Conservation (phyloP, 208 protist genomes). For the Acanthamoeba royreba region DNA sequence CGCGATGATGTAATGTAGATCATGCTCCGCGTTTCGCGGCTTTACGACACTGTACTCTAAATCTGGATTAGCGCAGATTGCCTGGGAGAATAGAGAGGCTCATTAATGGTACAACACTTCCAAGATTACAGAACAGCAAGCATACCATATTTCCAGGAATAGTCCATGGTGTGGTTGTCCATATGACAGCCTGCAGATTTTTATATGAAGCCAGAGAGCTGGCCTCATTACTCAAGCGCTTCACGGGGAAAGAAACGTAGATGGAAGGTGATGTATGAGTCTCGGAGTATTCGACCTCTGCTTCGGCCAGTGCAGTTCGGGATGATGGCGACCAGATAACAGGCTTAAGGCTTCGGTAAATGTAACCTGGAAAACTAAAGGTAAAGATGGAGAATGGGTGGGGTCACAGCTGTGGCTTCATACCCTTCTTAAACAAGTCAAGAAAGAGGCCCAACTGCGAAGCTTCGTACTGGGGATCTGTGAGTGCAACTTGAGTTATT, state of each 20-base stretch:
- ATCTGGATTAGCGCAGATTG: slow-evolving; percentile 69
- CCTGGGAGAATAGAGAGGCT: slow-evolving; percentile 18
- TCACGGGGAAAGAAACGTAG: slow-evolving; percentile 69
- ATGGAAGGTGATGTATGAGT: slow-evolving; percentile 62
- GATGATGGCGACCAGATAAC: slow-evolving; percentile 84
- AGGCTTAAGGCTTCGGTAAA: slow-evolving; percentile 79
- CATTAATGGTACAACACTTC: background rate
- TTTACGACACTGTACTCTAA: slow-evolving; percentile 72
- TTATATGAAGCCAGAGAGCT: background rate
- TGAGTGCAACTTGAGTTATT: background rate
- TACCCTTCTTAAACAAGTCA: slow-evolving; percentile 63
- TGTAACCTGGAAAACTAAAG: slow-evolving; percentile 38
- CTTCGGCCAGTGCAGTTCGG: slow-evolving; percentile 78
- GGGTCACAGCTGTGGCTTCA: background rate
- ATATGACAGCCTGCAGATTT: slow-evolving; percentile 60
- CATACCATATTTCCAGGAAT: slow-evolving; percentile 75
- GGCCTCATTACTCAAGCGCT: background rate
- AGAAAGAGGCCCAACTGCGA: slow-evolving; percentile 73
- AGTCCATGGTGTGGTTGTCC: slow-evolving; percentile 89
- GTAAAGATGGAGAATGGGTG: background rate
- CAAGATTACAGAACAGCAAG: background rate
- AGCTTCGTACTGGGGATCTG: slow-evolving; percentile 70
- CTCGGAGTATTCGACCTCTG: slow-evolving; percentile 85
- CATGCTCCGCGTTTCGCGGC: background rate
- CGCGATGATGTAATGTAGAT: slow-evolving; percentile 39